Conservation (phyloP, 306 rosid species). For the Lotus japonicus region DNA sequence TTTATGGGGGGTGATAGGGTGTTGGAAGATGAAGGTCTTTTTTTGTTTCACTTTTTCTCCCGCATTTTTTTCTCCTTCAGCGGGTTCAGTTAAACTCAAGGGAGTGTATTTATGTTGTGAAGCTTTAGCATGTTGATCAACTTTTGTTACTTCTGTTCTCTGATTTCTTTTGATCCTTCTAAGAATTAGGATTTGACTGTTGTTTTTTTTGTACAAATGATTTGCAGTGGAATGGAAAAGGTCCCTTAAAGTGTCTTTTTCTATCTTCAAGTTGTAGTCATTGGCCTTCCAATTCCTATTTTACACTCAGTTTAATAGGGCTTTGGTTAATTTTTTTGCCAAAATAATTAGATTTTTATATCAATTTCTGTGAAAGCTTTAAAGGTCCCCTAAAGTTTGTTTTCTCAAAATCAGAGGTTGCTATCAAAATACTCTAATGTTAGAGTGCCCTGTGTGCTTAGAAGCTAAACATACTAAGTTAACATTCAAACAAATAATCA, state of each 20-base stretch:
- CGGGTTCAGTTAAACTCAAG: constrained; percentile 9
- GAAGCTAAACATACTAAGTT: too few relatives aligned
- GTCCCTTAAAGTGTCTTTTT: neutral
- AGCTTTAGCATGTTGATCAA: constrained; percentile 11
- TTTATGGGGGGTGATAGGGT: constrained; percentile 9
- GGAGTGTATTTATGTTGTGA: constrained; percentile 18
- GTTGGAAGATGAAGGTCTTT: constrained; percentile 3
- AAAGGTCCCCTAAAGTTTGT: too few relatives aligned
- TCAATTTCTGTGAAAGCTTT: too few relatives aligned
- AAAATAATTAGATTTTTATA: too few relatives aligned
- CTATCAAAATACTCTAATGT: too few relatives aligned
- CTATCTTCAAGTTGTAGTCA: neutral
- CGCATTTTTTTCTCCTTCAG: constrained; percentile 13
- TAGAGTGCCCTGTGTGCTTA: too few relatives aligned
- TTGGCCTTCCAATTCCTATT: neutral
- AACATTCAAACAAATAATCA: too few relatives aligned
- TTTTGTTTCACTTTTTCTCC: neutral
- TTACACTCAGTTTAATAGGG: too few relatives aligned
- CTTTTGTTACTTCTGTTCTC: constrained; percentile 14
- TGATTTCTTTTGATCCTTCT: constrained; percentile 14
- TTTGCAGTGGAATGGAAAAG: constrained; percentile 24
- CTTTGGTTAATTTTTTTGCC: too few relatives aligned
- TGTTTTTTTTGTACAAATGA: constrained; percentile 43
- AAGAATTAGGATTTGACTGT: constrained; percentile 31
- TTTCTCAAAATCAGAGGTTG: too few relatives aligned